Evolutionary conservation across 148 eudicot genomes (phyloP).

Genomic region (Fallopia convolvulus): DNA sequence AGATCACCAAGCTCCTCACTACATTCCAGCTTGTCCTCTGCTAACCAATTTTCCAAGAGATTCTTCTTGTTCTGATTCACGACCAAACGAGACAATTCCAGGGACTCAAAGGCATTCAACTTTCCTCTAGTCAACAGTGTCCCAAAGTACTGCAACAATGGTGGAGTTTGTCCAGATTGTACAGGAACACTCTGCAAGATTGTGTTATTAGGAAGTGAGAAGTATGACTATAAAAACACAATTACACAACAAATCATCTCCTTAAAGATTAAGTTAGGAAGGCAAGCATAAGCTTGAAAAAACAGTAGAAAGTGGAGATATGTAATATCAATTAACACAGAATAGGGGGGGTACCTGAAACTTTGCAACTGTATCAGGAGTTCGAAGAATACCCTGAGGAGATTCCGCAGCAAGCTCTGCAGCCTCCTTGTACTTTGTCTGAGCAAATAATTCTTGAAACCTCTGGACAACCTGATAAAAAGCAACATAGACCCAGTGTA

Average conservation of each 20-base stretch:
- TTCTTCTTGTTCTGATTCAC: slow-evolving; percentile 98
- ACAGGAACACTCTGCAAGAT: slow-evolving; percentile 95
- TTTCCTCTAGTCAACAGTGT: slow-evolving; percentile 86
- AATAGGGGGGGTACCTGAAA: slow-evolving; percentile 55
- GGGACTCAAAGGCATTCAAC: slow-evolving; percentile 89
- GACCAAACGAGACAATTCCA: slow-evolving; percentile 91
- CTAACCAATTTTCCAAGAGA: slow-evolving; percentile 92
- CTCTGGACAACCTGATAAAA: slow-evolving; percentile 85
- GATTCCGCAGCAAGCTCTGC: slow-evolving; percentile 99
- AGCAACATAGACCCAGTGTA: neutral
- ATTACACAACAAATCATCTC: neutral
- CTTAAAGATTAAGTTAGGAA: neutral
- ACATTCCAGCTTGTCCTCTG: slow-evolving; percentile 94
- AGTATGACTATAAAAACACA: neutral
- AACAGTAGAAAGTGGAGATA: neutral
- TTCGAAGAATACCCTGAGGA: slow-evolving; percentile 93
- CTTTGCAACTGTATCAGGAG: slow-evolving; percentile 98
- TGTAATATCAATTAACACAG: neutral
- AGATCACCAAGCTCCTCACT: slow-evolving; percentile 99
- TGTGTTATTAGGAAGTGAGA: neutral
- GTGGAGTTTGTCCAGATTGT: slow-evolving; percentile 98
- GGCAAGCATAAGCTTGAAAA: neutral
- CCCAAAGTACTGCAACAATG: slow-evolving; percentile 90
- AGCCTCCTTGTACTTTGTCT: slow-evolving; percentile 97
- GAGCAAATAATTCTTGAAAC: slow-evolving; percentile 94